Percentiles rank a stretch among this genome's conserved stretches.
Conservation (phyloP, 2,329 filamentous ascomycete genomes). For the Keithomyces neogunnii region DNA sequence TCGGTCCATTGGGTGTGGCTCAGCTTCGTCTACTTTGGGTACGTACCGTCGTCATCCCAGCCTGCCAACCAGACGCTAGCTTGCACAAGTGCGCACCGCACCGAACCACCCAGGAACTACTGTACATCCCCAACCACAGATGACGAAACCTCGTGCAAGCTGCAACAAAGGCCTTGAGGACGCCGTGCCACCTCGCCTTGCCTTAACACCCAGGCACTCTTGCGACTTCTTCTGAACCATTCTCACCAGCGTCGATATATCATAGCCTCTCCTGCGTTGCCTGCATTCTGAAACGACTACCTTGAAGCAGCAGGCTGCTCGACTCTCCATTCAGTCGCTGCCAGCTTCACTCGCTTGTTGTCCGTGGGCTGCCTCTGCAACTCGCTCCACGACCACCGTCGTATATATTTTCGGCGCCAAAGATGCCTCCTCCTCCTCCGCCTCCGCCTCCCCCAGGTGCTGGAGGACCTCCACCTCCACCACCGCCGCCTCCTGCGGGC, state of each 20-base stretch:
- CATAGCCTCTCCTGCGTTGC: not conserved
- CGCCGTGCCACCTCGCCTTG: conserved; percentile 3
- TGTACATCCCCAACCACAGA: conserved; percentile 1
- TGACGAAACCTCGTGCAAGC: conserved; percentile 13
- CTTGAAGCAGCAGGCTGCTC: not conserved
- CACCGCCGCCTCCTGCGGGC: conserved; percentile 48
- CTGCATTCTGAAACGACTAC: not conserved
- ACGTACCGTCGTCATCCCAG: not conserved
- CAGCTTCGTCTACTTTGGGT: not conserved
- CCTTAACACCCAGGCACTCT: not conserved
- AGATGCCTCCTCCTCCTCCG: conserved; percentile 55
- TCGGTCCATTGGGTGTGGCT: too few species aligned
- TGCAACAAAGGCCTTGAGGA: not conserved
- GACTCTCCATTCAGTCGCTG: not conserved
- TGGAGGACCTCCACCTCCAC: conserved; percentile 56
- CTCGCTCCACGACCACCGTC: not conserved
- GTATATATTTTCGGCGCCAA: not conserved
- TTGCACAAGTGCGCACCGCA: too few species aligned
- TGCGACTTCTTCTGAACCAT: not conserved
- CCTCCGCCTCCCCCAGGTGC: conserved; percentile 53
- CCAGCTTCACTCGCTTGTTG: conserved; percentile 2
- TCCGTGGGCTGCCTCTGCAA: not conserved
- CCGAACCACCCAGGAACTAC: too few species aligned
- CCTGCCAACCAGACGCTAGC: too few species aligned
- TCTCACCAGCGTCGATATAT: not conserved